phyloP scores from a whole-genome alignment of 2,329 filamentous ascomycete species.

The Aurifilum marmelostoma region DNA sequence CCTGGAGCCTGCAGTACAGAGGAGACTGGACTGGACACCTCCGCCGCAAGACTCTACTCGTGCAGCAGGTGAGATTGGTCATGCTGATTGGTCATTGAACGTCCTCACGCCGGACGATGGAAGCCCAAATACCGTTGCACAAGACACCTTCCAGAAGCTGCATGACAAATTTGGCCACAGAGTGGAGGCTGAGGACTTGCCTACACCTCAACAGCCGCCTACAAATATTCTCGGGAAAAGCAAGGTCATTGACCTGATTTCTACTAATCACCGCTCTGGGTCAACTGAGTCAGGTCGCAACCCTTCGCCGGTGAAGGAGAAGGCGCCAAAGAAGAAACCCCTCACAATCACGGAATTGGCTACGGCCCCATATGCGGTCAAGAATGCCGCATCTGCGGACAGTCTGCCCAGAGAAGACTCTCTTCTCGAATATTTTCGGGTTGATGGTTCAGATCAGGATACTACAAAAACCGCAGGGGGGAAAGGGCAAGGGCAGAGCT shows the following conservation, averaged over 20 bases:
- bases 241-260: slow-evolving; percentile 58
- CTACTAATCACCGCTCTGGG: slow-evolving; percentile 33
- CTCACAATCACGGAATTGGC: slow-evolving; percentile 79
- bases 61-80: slow-evolving; percentile 30
- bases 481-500: slow-evolving; percentile 39
- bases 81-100: neutral
- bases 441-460: slow-evolving; percentile 39
- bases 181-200: slow-evolving; percentile 28
- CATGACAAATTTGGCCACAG: slow-evolving; percentile 47
- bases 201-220: slow-evolving; percentile 33
- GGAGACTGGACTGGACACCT: slow-evolving; percentile 71
- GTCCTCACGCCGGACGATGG: neutral
- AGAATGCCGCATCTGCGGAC: slow-evolving; percentile 41
- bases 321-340: slow-evolving; percentile 67
- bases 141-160: slow-evolving; percentile 49
- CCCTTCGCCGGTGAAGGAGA: slow-evolving; percentile 49
- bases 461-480: slow-evolving; percentile 34
- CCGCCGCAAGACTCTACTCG: slow-evolving; percentile 46
- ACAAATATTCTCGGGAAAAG: slow-evolving; percentile 54
- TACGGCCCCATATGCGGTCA: slow-evolving; percentile 66
- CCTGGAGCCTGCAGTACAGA: slow-evolving; percentile 54
- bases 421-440: slow-evolving; percentile 50
- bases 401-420: slow-evolving; percentile 40
- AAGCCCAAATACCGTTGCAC: slow-evolving; percentile 16
- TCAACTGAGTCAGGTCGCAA: slow-evolving; percentile 29